Base-by-base conservation (phyloP, 2,329 filamentous ascomycete genomes). In the Calonectria hongkongensis region DNA sequence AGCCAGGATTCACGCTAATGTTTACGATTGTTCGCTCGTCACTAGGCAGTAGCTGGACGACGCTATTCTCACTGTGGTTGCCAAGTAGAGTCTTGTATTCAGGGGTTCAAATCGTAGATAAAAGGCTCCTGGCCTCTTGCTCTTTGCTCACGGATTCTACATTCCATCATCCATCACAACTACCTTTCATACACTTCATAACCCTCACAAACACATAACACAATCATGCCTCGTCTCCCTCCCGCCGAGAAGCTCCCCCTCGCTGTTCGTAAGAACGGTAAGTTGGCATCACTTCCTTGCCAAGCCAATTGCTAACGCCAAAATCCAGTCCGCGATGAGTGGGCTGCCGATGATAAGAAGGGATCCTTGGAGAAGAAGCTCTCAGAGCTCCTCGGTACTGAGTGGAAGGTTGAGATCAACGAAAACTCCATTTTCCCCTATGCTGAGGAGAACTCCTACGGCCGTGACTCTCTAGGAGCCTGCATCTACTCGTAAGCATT, bases 241-340 rank as follows among this genome's bases (percentile, higher is more conserved):
- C 87, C 88, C 9, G 85, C 84, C 54, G 88, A 86, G 74, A 90
- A 88, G 81, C 83, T 90, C 13, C 84, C 88, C 43, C 86, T 90
- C 74, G 86, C 85, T 39, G 78, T 87, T 51, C 87, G 88, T 80
- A 90, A 89, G 82, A 88, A 89, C 79, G 78, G 88, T 89, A 78
- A 76, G 82, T 81, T 25, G 47, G 18, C 27, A 41, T 16, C 43
- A 10, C 43, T 13, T 30, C 2, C 12, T 5, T 18, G 25, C 1
- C 13, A 21, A 0, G 28, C 2, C 4, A 25, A 5, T 18, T 10
- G 33, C 65, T 51, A n/a, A 67, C 18, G 4, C 51, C 2, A 65
- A 15, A 5, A 2, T 3, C 12, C 50, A 90, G 88, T 90, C 73
- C 87, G 89, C 7, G 89, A 90, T 76, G 83, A 86, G 18, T 90